phyloP scores from a whole-genome alignment of 140 eudicot genomes.

The Ambrosia hybrid region DNA sequence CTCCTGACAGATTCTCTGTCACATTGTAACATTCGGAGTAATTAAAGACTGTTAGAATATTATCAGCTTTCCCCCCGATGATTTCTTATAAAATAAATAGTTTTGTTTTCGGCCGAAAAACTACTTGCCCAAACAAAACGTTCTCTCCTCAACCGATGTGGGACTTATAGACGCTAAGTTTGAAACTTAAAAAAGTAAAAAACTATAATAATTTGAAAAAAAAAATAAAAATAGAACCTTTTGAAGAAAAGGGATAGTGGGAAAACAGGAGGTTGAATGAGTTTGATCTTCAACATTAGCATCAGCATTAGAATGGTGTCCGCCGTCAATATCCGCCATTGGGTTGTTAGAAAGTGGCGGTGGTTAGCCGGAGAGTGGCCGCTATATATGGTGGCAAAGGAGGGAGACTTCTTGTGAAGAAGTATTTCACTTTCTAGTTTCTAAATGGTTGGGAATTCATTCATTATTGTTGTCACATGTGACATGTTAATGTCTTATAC shows the following conservation, averaged over 20 bases:
- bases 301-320: slow-evolving; percentile 14
- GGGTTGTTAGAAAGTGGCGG: neutral
- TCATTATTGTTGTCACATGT: neutral
- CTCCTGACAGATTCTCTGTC: no score
- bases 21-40: no score
- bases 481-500: neutral
- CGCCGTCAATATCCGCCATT: neutral
- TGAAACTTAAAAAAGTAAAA: no score
- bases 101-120: no score
- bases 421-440: neutral
- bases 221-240: slow-evolving; percentile 17
- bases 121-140: no score
- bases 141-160: no score
- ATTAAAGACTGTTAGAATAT: no score
- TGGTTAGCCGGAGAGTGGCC: neutral
- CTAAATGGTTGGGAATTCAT: neutral
- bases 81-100: no score
- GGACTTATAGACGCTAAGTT: no score
- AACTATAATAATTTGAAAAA: no score
- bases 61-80: no score
- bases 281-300: slow-evolving; percentile 22
- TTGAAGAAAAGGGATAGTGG: slow-evolving; percentile 31
- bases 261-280: slow-evolving; percentile 15
- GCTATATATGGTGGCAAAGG: neutral
- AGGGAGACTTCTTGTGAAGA: neutral